Evolutionary conservation across 2,329 filamentous ascomycete genomes (phyloP).

Genomic region (Pseudopithomyces maydicus): DNA sequence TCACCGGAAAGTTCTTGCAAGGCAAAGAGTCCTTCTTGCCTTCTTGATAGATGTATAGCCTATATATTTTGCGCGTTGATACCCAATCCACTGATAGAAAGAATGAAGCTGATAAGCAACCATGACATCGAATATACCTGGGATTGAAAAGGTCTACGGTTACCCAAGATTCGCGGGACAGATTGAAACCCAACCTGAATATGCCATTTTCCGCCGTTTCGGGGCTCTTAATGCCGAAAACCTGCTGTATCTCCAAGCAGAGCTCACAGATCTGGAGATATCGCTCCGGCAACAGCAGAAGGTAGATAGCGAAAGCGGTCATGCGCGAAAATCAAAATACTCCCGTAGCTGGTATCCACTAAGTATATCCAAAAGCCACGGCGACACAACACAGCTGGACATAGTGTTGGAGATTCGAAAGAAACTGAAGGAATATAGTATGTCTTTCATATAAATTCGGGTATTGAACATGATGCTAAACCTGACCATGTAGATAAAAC

Average conservation of each 20-base stretch:
- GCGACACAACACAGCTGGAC: slow-evolving; percentile 9
- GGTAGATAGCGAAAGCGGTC: slow-evolving; percentile 3
- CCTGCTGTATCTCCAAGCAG: slow-evolving; percentile 12
- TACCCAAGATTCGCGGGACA: slow-evolving; percentile 7
- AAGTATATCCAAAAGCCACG: neutral
- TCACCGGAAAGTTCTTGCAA: no score
- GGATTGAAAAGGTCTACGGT: slow-evolving; percentile 1
- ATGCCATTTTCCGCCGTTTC: slow-evolving; percentile 13
- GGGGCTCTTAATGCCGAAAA: slow-evolving; percentile 10
- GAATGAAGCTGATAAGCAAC: neutral
- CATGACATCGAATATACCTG: neutral
- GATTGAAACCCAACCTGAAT: slow-evolving; percentile 10
- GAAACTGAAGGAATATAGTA: slow-evolving; percentile 21
- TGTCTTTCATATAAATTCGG: neutral
- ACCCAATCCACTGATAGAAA: neutral
- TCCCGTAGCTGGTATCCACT: slow-evolving; percentile 8
- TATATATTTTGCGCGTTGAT: neutral
- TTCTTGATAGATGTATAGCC: neutral
- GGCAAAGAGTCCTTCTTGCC: neutral
- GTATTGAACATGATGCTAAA: neutral
- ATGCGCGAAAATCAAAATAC: slow-evolving; percentile 1
- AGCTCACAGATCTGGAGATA: slow-evolving; percentile 5
- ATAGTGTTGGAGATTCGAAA: slow-evolving; percentile 17
- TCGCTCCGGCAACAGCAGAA: slow-evolving; percentile 3
- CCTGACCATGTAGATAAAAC: slow-evolving; percentile 13